phyloP scores from a whole-genome alignment of 2,329 filamentous ascomycete genomes.

The Cytospora chrysosperma region DNA sequence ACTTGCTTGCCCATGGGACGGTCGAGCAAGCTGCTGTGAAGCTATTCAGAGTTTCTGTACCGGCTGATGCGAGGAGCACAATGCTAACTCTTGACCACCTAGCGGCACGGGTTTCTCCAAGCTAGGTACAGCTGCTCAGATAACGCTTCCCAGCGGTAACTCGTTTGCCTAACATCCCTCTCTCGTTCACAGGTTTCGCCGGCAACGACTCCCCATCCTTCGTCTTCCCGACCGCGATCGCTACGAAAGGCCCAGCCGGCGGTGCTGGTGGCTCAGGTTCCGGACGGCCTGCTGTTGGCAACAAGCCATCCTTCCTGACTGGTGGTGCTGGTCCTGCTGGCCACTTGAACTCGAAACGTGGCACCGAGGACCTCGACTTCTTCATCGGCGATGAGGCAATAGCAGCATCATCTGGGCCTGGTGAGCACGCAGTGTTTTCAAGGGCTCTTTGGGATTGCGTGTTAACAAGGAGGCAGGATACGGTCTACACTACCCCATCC shows the following conservation, averaged over 20 bases:
- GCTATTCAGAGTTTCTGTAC: slow-evolving; percentile 13
- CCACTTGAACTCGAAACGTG: slow-evolving; percentile 86
- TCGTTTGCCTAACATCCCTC: slow-evolving; percentile 28
- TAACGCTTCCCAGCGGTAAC: slow-evolving; percentile 15
- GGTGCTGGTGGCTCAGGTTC: slow-evolving; percentile 75
- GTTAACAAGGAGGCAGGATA: slow-evolving; percentile 60
- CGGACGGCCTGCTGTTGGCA: slow-evolving; percentile 84
- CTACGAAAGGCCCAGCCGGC: slow-evolving; percentile 78
- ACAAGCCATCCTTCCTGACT: slow-evolving; percentile 93
- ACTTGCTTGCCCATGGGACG: slow-evolving; percentile 26
- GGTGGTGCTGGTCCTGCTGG: slow-evolving; percentile 81
- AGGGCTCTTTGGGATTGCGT: slow-evolving; percentile 1
- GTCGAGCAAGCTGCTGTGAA: slow-evolving; percentile 25
- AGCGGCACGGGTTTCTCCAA: slow-evolving; percentile 99
- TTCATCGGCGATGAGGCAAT: slow-evolving; percentile 98
- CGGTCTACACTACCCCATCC: slow-evolving; percentile 94
- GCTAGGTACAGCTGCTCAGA: slow-evolving; percentile 66
- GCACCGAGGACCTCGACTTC: slow-evolving; percentile 96
- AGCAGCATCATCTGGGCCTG: slow-evolving; percentile 77
- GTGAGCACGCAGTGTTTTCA: slow-evolving; percentile 42
- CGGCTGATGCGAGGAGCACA: background rate
- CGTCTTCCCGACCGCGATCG: slow-evolving; percentile 98
- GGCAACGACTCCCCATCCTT: slow-evolving; percentile 99
- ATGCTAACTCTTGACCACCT: slow-evolving; percentile 24
- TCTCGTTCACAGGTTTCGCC: slow-evolving; percentile 72